Evolutionary conservation across 75 land plant species (phyloP).

Genomic region (Adiantum capillusveneris): DNA sequence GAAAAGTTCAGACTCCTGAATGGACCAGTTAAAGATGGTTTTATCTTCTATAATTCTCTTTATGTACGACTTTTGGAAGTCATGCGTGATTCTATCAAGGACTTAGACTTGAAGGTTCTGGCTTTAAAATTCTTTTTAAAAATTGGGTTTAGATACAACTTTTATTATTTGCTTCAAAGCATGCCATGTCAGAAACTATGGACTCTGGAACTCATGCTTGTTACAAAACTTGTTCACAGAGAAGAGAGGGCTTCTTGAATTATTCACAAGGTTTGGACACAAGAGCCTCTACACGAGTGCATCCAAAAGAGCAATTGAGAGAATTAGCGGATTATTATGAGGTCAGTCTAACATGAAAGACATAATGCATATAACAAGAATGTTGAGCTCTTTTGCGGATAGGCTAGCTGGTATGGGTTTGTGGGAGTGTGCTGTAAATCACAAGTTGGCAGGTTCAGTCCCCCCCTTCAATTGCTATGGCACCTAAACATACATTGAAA

Average conservation of each 20-base stretch:
- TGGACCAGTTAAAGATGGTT: neutral
- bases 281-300: neutral
- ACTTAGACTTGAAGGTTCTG: constrained; percentile 15
- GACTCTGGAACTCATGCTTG: no score
- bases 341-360: constrained; percentile 6
- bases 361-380: neutral
- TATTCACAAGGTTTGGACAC: neutral
- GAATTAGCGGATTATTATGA: constrained; percentile 34
- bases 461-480: no score
- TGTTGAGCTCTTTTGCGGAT: neutral
- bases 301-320: constrained; percentile 7
- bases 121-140: no score
- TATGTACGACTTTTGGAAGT: constrained; percentile 24
- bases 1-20: constrained; percentile 20
- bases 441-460: no score
- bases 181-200: no score
- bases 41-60: constrained; percentile 31
- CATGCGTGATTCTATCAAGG: constrained; percentile 18
- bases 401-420: no score
- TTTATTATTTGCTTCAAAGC: no score
- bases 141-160: no score
- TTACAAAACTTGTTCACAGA: neutral
- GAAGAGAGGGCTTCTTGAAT: constrained; percentile 1
- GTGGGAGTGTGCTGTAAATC: no score
- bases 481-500: no score